Evolutionary conservation across 2,329 filamentous ascomycete species (phyloP), one percentile per base, ranked within the genome.

Genomic region (Westerdykella sp.): DNA sequence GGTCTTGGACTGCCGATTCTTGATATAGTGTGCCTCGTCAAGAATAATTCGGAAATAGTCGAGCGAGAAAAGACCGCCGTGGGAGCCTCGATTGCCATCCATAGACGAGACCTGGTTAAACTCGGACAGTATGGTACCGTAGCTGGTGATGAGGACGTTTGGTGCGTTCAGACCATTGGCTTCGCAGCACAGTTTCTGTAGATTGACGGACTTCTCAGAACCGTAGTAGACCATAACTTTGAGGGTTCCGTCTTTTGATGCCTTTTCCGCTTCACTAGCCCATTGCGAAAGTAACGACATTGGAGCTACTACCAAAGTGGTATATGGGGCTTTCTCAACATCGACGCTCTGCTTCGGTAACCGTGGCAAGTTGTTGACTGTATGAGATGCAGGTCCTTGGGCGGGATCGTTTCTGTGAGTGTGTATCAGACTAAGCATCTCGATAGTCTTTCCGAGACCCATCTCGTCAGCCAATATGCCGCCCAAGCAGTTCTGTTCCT

Each of bases 271-370:
- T 70, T 98, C 93, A 58, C 87, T 95, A 55, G 95, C 86, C 93
- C 93, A 98, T 63, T 98, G 93, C 0, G 91, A 80, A n/a, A 98
- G 76, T 2, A 98, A 73, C 9, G 93, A 97, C 82, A 96, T 97
- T 1, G 93, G 93, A 0, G 93, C 93, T n/a, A 98, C 78, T 0
- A 98, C 91, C 2, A 98, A 72, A 0, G 93, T 98, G 0, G 93
- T 97, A 60, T 84, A 87, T 0, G 89, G 90, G 1, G 90, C 93
- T 41, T 76, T 66, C 37, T 85, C 75, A 3, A 88, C 70, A 1
- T 72, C 70, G 9, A 74, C 66, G 13, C 79, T 77, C 25, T 72
- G 76, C 34, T 75, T 75, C 1, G 79, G 77, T 11, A 87, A 66
- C 41, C 81, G 76, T 6, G 81, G 76, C 5, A 93, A 72, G 36